Conservation (phyloP, 2,329 filamentous ascomycete genomes). For the Aschersonia sp. region DNA sequence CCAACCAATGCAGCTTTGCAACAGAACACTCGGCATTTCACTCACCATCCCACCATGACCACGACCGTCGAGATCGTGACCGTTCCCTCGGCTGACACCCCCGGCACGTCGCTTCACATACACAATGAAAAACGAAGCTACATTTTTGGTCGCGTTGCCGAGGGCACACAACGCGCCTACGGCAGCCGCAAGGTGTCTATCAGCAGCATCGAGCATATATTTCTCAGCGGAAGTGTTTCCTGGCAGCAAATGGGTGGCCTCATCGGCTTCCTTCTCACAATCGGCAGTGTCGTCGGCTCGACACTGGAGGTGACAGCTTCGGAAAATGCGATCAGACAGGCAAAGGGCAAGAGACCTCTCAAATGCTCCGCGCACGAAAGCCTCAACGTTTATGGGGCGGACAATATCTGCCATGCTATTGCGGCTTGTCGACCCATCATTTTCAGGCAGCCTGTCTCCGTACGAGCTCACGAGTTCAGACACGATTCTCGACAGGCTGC, state of each 20-base stretch:
- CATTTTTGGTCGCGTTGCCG: constrained; percentile 66
- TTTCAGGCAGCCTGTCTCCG: constrained; percentile 66
- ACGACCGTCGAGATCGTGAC: constrained; percentile 61
- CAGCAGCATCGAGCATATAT: constrained; percentile 58
- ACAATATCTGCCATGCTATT: constrained; percentile 66
- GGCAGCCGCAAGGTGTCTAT: constrained; percentile 52
- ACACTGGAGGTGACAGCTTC: constrained; percentile 21
- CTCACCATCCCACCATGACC: constrained; percentile 40
- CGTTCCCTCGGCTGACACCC: constrained; percentile 77
- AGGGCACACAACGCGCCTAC: constrained; percentile 72
- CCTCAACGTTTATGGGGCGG: constrained; percentile 61
- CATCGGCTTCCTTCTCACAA: constrained; percentile 69
- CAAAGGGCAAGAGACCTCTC: constrained; percentile 20
- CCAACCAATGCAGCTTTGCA: neutral
- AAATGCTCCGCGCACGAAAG: constrained; percentile 12
- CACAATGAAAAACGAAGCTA: constrained; percentile 76
- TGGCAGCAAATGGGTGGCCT: constrained; percentile 73
- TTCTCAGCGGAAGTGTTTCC: constrained; percentile 62
- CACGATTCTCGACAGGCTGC: constrained; percentile 21
- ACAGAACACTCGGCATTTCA: neutral
- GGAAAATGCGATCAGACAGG: constrained; percentile 22
- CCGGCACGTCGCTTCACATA: constrained; percentile 62
- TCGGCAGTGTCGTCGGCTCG: constrained; percentile 52
- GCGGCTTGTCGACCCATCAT: constrained; percentile 77
- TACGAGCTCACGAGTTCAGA: constrained; percentile 56